Evolutionary conservation across 2,329 filamentous ascomycete genomes (phyloP).

Genomic region (Lasiodiplodia theobromae): DNA sequence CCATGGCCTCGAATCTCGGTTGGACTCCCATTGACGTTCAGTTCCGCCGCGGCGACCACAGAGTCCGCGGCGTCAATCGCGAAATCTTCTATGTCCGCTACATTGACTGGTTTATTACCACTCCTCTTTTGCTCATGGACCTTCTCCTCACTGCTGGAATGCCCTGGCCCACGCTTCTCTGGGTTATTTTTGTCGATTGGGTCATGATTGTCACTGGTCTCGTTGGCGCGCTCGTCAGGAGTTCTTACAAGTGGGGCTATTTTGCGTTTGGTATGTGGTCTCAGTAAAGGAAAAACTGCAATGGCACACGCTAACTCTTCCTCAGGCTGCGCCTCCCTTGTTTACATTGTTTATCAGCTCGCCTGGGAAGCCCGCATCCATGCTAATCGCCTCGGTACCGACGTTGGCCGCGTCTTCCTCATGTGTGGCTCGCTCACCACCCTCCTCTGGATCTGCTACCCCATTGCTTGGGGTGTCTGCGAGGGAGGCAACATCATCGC

Average conservation of each 20-base stretch:
- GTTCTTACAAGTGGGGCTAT: conserved; percentile 73
- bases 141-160: conserved; percentile 69
- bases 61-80: conserved; percentile 60
- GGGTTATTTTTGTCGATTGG: conserved; percentile 67
- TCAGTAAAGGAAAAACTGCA: not conserved
- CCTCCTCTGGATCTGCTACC: conserved; percentile 70
- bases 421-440: conserved; percentile 66
- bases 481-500: conserved; percentile 72
- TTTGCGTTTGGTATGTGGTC: conserved; percentile 57
- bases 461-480: conserved; percentile 67
- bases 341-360: conserved; percentile 68
- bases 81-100: conserved; percentile 73
- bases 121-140: conserved; percentile 68
- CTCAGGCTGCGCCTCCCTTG: conserved; percentile 54
- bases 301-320: not conserved
- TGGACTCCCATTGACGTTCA: conserved; percentile 69
- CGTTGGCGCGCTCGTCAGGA: conserved; percentile 68
- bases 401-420: conserved; percentile 62
- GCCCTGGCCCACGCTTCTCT: conserved; percentile 69
- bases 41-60: conserved; percentile 56
- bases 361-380: conserved; percentile 63
- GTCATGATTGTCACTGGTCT: conserved; percentile 74
- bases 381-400: conserved; percentile 61
- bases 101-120: conserved; percentile 71
- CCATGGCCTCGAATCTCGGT: conserved; percentile 71